Evolutionary conservation across 2,329 filamentous ascomycete species (phyloP).

Genomic region (Beauveria sp.): DNA sequence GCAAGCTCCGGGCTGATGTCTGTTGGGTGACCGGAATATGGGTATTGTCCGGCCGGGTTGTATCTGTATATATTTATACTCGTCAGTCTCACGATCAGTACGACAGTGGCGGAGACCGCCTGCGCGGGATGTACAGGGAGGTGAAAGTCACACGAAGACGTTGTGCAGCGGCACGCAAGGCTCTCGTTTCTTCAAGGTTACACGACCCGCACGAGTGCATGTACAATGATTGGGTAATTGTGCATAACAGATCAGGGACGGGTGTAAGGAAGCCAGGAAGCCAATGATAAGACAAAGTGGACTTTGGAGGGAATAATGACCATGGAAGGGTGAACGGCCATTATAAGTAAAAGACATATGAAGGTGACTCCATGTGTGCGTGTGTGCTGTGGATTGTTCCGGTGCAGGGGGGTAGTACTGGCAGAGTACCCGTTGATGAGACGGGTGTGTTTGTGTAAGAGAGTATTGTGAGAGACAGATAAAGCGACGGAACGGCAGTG

Average conservation of each 20-base stretch:
- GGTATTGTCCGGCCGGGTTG: not conserved
- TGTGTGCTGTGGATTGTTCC: not conserved
- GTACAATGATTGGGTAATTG: constrained; percentile 1
- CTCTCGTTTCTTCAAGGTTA: not conserved
- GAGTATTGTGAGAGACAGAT: not conserved
- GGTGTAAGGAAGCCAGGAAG: not conserved
- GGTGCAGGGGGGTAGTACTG: not conserved
- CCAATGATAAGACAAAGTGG: not conserved
- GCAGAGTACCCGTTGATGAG: not conserved
- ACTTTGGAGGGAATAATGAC: not conserved
- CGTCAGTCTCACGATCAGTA: constrained; percentile 1
- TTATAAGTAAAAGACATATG: constrained; percentile 1
- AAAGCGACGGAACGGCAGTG: not conserved
- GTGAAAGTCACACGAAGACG: not conserved
- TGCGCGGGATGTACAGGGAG: not conserved
- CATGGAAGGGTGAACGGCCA: not conserved
- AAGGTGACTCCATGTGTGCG: not conserved
- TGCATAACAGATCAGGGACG: not conserved
- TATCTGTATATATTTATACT: constrained; percentile 1
- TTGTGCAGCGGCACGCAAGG: not conserved
- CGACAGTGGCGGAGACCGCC: not conserved
- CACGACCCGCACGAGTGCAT: constrained; percentile 1
- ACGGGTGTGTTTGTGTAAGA: constrained; percentile 4
- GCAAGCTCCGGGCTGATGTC: too few species aligned
- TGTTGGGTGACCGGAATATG: not conserved